phyloP scores from a whole-genome alignment of 257 asterid genomes.

The Henckelia pumila region DNA sequence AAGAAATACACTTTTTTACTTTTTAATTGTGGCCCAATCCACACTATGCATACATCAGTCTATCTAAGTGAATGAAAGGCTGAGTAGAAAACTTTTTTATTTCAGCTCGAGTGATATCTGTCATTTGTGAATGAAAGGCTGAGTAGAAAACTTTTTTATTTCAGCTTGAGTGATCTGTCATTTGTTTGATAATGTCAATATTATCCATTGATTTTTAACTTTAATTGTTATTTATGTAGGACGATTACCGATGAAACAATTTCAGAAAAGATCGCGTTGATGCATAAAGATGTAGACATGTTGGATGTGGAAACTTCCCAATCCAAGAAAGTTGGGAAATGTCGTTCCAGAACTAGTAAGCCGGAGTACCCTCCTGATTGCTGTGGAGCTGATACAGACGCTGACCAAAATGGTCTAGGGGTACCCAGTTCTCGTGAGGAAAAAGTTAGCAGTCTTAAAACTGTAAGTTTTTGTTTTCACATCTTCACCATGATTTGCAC shows the following conservation, averaged over 20 bases:
- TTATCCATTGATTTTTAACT: constrained; percentile 13
- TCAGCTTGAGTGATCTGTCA: not conserved
- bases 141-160: not conserved
- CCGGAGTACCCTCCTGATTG: constrained; percentile 69
- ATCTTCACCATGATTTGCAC: constrained; percentile 14
- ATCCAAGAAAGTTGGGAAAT: constrained; percentile 55
- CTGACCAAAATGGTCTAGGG: constrained; percentile 83
- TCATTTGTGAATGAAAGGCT: not conserved
- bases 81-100: not conserved
- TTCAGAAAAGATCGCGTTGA: constrained; percentile 32
- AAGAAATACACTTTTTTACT: no score
- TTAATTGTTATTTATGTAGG: constrained; percentile 35
- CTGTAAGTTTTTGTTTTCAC: constrained; percentile 51
- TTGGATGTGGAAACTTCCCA: constrained; percentile 65
- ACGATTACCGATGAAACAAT: constrained; percentile 33
- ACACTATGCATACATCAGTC: not conserved
- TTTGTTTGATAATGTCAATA: not conserved
- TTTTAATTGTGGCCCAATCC: not conserved
- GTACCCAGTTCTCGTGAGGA: constrained; percentile 76
- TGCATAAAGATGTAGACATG: constrained; percentile 59
- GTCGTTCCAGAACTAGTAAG: constrained; percentile 62
- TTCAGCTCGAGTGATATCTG: not conserved
- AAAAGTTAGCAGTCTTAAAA: constrained; percentile 97
- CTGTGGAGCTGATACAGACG: constrained; percentile 66
- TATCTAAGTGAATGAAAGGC: not conserved